Base-by-base conservation (phyloP, 2,329 filamentous ascomycete species). In the Penicillium concentricum region DNA sequence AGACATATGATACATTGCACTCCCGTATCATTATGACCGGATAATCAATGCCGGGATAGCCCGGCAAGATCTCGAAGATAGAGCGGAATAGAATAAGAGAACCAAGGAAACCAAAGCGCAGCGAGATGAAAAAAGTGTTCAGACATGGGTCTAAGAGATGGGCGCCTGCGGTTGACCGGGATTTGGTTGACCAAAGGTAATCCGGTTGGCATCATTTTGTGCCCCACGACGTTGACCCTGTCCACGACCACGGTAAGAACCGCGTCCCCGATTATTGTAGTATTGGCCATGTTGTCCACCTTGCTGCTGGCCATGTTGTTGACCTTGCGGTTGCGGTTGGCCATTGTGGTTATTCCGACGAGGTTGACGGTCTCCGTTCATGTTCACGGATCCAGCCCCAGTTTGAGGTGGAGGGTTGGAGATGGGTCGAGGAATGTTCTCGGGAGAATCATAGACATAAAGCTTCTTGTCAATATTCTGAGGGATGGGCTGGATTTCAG, bases 401-500 rank as follows among this genome's bases (percentile, higher is more conserved):
- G 70, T 39, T 72, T 56, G 48, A 41, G 54, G 67, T n/a, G 76
- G 74, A 24, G 81, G 75, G 71, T 81, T 85, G 54, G 84, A 82
- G 60, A 88, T 84, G 4, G 94, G 94, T 34, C 92, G 87, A 49
- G 95, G 94, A 67, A 99, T 97, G 56, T 84, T 93, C 70, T 99
- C 93, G 0, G 94, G 94, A 61, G 92, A 90, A 61, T 99, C 95
- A 75, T 99, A 99, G 50, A 99, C 94, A 73, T 99, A 99, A 37
- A 99, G 86, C 62, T 90, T 95, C 84, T 97, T 97, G 81, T 99
- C 94, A 64, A 99, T 99, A 65, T 86, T 89, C 51, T 87, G 84
- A 18, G 94, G 94, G 69, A 99, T 99, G n/a, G 94, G 88, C 72
- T 94, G 90, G 60, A 99, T 99, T 77, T 99, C 94, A 7, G 94